Base-by-base conservation (phyloP, 805 yeast species). In the Lachancea nothofagi region DNA sequence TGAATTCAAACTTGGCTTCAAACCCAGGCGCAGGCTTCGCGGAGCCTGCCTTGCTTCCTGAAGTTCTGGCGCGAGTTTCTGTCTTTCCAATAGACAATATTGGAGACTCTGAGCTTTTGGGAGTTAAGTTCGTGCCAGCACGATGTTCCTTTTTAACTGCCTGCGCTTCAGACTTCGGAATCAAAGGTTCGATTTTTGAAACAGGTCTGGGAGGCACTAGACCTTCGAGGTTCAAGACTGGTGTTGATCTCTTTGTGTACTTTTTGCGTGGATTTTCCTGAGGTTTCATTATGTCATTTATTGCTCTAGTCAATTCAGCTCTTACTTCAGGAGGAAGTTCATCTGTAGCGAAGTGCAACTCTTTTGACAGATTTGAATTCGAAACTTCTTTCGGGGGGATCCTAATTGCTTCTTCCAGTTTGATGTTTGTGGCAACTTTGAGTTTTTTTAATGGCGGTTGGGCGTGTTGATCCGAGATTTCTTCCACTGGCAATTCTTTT, bases 141-240 rank as follows among this genome's bases (percentile, higher is more conserved):
- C 4, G 21, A 12, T 5, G 14, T n/a, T 28, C 27, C 9, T 27
- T n/a, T 20, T 20, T 3, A 3, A 7, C 20, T 19, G 13, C 27
- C 18, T 20, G 10, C 8, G 9, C 9, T 15, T 3, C n/a, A 10
- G 17, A n/a, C 3, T 20, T 20, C 7, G 28, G 17, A 5, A 13
- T 15, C 15, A 13, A 15, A 14, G 38, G 29, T 15, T 39, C 31
- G 20, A 31, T 15, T 27, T 20, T 21, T 5, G 33, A 13, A 20
- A 18, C 33, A 3, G 23, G n/a, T 10, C 33, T 17, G 10, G 61
- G 63, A 7, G 61, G 61, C 3, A 55, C 55, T n/a, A 54, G 32
- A 2, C 63, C 63, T 41, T 58, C 63, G 7, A 55, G 29, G 33
- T 58, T 58, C 20, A 58, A 35, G 3, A 49, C 50, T n/a, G 50